These are phyloP conservation scores for Lanmaoa pseudosensibilis DNA, from an alignment of 768 basidiomycete genomes.

Conservation along the genomic window DNA sequence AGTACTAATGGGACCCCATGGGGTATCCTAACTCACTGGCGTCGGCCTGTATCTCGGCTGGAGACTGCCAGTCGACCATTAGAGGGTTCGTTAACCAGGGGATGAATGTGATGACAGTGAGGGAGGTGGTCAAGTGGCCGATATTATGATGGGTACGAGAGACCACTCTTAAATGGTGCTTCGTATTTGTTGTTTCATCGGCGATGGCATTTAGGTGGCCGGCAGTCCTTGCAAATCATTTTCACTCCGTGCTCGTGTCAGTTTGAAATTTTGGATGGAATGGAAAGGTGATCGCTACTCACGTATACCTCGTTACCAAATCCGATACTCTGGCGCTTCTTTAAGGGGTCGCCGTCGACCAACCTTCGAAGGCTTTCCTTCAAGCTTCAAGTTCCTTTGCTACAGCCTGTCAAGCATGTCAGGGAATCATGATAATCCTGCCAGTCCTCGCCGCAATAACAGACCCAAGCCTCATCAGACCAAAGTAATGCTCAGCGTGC, in stretches of 20 bases:
- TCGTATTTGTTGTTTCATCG: constrained; percentile 7
- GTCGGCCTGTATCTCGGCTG: constrained; percentile 47
- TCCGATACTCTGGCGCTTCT: constrained; percentile 9
- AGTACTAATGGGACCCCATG: neutral
- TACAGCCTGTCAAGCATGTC: neutral
- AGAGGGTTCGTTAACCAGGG: constrained; percentile 3
- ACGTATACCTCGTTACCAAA: constrained; percentile 6
- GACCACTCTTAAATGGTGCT: constrained; percentile 11
- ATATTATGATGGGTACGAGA: neutral
- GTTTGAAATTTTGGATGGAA: neutral
- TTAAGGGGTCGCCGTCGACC: neutral
- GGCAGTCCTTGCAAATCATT: constrained; percentile 2
- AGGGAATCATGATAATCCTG: neutral
- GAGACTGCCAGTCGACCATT: constrained; percentile 63
- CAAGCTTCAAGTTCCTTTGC: neutral
- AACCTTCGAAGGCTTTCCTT: neutral
- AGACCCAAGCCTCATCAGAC: neutral
- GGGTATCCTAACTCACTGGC: constrained; percentile 35
- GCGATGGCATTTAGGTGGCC: constrained; percentile 23
- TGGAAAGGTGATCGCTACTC: constrained; percentile 9
- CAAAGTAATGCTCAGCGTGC: neutral
- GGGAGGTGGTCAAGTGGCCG: neutral
- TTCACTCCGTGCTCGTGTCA: neutral
- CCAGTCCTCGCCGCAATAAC: neutral
- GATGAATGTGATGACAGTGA: neutral